Evolutionary conservation across 495 filamentous ascomycete species (phyloP).

Genomic region (Alectoria sarmentosa): DNA sequence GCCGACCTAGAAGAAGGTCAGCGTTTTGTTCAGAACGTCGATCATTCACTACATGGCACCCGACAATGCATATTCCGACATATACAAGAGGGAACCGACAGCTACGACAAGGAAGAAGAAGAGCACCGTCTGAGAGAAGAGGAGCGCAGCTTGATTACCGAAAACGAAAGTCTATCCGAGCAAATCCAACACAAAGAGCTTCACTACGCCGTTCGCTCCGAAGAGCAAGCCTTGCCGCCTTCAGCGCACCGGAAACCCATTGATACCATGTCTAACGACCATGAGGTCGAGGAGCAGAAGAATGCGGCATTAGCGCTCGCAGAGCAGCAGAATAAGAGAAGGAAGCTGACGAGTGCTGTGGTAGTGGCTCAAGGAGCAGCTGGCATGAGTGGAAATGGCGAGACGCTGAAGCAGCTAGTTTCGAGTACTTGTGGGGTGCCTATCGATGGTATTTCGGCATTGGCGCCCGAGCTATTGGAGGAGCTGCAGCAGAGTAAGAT

Average conservation of each 20-base stretch:
- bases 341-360: conserved; percentile 14
- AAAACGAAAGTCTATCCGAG: conserved; percentile 21
- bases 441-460: conserved; percentile 13
- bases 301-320: conserved; percentile 16
- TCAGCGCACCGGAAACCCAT: conserved; percentile 12
- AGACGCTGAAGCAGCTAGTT: conserved; percentile 22
- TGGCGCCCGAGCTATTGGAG: conserved; percentile 24
- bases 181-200: conserved; percentile 24
- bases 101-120: conserved; percentile 16
- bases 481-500: conserved; percentile 22
- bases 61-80: conserved; percentile 15
- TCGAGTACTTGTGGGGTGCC: conserved; percentile 19
- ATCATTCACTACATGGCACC: conserved; percentile 13
- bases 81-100: conserved; percentile 6
- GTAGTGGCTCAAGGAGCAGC: conserved; percentile 22
- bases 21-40: conserved; percentile 14
- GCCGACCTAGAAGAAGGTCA: conserved; percentile 19
- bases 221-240: conserved; percentile 18
- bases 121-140: conserved; percentile 13
- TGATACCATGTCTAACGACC: conserved; percentile 2
- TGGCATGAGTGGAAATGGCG: conserved; percentile 24
- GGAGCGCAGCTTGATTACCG: background rate
- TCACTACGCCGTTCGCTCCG: conserved; percentile 20
- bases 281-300: conserved; percentile 16
- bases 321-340: conserved; percentile 21